Base-by-base conservation (phyloP, 1,139 yeast genomes). In the Meyerozyma smithsonii region DNA sequence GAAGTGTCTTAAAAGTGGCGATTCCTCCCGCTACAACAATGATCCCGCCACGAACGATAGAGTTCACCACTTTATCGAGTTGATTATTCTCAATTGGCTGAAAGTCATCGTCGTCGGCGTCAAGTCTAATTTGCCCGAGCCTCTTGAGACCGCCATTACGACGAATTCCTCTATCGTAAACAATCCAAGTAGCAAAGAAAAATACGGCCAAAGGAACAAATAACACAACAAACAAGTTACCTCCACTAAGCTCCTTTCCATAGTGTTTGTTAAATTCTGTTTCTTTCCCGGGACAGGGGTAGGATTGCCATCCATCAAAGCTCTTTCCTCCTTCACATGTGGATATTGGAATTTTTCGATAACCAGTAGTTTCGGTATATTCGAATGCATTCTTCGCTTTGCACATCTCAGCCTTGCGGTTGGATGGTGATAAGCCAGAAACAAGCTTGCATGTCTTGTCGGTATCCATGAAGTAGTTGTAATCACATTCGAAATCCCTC, bases 401-500 rank as follows among this genome's bases (percentile, higher is more conserved):
- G 58, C 99, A 94, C 44, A 77, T 68, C 37, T 73, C 80, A 8
- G 74, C 69, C 52, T 58, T 56, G 36, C 81, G 80, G 49, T 84
- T 88, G 6, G 76, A 71, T 8, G 96, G 87, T 6, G 73, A 55
- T 33, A 79, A 65, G 0, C 97, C 97, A 5, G 72, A 64, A 11
- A 88, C 84, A 36, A 90, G 72, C 55, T 83, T 81, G 64, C 99
- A 94, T 0, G 95, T 84, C 15, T 95, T 95, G 57, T 89, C 97
- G 1, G 58, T 55, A 28, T 79, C 81, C 46, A 84, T 76, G 44
- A 61, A 77, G 58, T 69, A 90, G 61, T 90, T 90, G 66, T 79
- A 87, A 57, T 92, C 98, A 73, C 99, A 92, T 62, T 92, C 99
- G 55, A 71, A 94, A 61, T 92, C 99, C 42, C 78, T 74, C 59